Conservation (phyloP, 345 rosid species). For the Turnera subulata region DNA sequence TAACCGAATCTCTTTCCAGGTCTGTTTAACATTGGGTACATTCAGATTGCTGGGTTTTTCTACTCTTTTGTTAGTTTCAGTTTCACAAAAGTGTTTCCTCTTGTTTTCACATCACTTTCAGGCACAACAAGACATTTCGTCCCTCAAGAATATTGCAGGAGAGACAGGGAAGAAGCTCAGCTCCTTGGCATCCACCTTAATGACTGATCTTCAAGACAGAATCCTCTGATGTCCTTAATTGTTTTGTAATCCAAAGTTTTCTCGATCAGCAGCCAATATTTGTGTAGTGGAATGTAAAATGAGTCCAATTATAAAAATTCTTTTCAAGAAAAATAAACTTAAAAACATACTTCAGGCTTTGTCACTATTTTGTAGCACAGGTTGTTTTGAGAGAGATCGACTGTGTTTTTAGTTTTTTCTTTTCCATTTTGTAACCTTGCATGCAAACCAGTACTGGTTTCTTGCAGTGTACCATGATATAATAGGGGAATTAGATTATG, state of each 20-base stretch:
- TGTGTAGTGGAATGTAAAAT: slow-evolving; percentile 18
- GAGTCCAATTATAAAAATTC: slow-evolving; percentile 11
- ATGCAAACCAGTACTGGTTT: too few species aligned
- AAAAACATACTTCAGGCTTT: neutral
- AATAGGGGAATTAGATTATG: too few species aligned
- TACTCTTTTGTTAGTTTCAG: neutral
- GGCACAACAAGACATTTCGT: slow-evolving; percentile 92
- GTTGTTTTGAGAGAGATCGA: neutral
- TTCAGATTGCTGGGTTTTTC: neutral
- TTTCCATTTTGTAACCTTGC: too few species aligned
- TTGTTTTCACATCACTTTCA: slow-evolving; percentile 18
- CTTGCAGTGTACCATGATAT: too few species aligned
- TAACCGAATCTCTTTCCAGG: slow-evolving; percentile 86
- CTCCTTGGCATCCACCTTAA: slow-evolving; percentile 68
- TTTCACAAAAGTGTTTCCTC: neutral
- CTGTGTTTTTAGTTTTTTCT: neutral
- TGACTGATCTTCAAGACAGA: slow-evolving; percentile 86
- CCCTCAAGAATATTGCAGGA: slow-evolving; percentile 80
- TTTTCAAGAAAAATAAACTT: slow-evolving; percentile 7
- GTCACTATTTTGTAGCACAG: slow-evolving; percentile 4
- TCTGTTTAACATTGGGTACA: slow-evolving; percentile 15
- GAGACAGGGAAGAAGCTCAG: slow-evolving; percentile 90
- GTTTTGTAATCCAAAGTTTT: neutral
- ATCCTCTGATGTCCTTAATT: slow-evolving; percentile 72
- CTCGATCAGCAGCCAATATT: slow-evolving; percentile 1